phyloP scores from a whole-genome alignment of 1,139 yeast genomes.

The Geotrichum aggregatum region DNA sequence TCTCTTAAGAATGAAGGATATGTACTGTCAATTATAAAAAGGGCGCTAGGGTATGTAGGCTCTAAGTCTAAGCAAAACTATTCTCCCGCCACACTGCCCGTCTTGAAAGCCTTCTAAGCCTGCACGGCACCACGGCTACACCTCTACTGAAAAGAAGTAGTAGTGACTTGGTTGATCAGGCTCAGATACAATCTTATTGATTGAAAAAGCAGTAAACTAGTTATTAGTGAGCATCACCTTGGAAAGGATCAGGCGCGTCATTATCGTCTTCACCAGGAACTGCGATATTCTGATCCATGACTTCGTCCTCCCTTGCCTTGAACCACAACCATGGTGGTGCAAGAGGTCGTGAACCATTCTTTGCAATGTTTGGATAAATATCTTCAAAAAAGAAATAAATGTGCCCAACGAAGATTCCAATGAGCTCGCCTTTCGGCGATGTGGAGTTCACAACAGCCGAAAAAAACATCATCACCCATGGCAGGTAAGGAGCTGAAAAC shows the following conservation, averaged over 20 bases:
- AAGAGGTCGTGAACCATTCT: constrained; percentile 34
- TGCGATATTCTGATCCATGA: background rate
- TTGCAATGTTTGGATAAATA: constrained; percentile 29
- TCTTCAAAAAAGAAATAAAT: constrained; percentile 43
- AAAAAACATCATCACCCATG: constrained; percentile 39
- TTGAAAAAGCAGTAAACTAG: background rate
- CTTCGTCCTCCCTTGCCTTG: constrained; percentile 13
- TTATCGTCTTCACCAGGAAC: background rate
- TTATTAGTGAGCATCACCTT: no score
- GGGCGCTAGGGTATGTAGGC: no score
- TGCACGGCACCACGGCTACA: no score
- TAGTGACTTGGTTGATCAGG: no score
- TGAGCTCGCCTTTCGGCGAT: constrained; percentile 34
- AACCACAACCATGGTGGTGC: constrained; percentile 40
- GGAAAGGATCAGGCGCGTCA: background rate
- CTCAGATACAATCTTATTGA: no score
- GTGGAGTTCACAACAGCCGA: constrained; percentile 29
- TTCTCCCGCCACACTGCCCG: no score
- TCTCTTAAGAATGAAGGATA: no score
- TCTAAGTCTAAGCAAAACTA: no score
- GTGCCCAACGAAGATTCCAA: constrained; percentile 47
- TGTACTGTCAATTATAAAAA: no score
- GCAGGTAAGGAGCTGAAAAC: constrained; percentile 44
- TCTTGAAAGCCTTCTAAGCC: no score
- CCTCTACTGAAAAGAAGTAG: no score